Base-by-base conservation (phyloP, 768 basidiomycete genomes). In the Tricholoma matsutake region DNA sequence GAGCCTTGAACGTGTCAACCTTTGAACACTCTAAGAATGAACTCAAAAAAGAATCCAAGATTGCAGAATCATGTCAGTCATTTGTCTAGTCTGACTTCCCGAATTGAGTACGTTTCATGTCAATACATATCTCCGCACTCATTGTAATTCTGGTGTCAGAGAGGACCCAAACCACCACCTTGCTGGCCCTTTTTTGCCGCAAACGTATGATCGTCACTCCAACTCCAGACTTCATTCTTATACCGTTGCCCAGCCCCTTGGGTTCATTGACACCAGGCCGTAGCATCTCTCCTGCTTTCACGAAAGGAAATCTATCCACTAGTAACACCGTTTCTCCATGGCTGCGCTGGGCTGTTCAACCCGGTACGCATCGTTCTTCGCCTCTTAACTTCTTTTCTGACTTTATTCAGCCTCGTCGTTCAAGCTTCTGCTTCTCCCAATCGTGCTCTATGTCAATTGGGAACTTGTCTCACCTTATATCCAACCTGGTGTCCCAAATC, bases 321-420 rank as follows among this genome's bases (percentile, higher is more conserved):
- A 25, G 22, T 25, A 25, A 25, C 1, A 59, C 63, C 2, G 64
- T 76, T 25, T 71, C 74, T 6, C 65, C 73, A 74, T 83, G 83
- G 72, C 78, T 69, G 79, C 78, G 84, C 65, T 96, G 94, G 94
- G 86, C 87, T 59, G 73, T 89, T 16, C 78, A 89, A 20, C 93
- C 94, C 7, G 71, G 93, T 89, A 54, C 58, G 83, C 79, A 7
- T 58, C 2, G 28, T 25, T 11, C 25, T 3, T 35, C 13, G 16
- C 6, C 6, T 39, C 10, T 61, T 64, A 4, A 57, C 43, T 31
- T 34, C 34, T 31, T 18, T 32, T 10, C 18, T 60, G 2, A 58
- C 35, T 47, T 32, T 18, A 28, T 20, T 8, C 22, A 91, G 90
- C 71, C 11, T 82, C 84, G 6, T 84, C 93, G 0, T 73, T 92